Percentiles rank a stretch among this genome's conserved stretches.
Conservation (phyloP, 2,329 filamentous ascomycete species). For the Nemania abortiva region DNA sequence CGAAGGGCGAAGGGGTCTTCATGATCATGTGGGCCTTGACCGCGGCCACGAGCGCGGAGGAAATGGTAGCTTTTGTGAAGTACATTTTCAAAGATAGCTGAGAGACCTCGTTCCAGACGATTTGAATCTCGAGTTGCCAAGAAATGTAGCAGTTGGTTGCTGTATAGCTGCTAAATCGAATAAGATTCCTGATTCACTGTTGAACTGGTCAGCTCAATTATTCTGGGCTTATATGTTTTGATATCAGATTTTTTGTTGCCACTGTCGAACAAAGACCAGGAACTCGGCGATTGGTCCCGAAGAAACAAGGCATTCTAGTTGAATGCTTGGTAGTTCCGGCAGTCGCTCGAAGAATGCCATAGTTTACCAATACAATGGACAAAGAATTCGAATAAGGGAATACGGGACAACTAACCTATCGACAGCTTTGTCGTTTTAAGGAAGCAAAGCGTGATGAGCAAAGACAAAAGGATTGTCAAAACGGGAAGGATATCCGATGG, state of each 20-base stretch:
- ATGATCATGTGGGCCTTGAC: constrained; percentile 83
- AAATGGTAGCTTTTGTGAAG: constrained; percentile 62
- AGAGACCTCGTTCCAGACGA: constrained; percentile 59
- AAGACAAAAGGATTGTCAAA: constrained; percentile 45
- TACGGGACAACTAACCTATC: constrained; percentile 44
- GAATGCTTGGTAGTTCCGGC: constrained; percentile 19
- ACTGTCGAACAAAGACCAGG: constrained; percentile 1
- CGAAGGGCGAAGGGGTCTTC: constrained; percentile 74
- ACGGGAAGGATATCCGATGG: constrained; percentile 29
- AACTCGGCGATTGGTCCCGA: constrained; percentile 4
- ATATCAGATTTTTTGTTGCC: constrained; percentile 11
- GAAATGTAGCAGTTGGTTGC: constrained; percentile 45
- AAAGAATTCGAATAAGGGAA: constrained; percentile 7
- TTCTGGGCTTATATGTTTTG: constrained; percentile 19
- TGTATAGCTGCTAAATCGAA: constrained; percentile 41
- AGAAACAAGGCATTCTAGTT: not conserved
- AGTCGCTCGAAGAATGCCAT: constrained; percentile 29
- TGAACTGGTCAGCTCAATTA: constrained; percentile 20
- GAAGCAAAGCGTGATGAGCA: constrained; percentile 43
- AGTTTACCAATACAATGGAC: constrained; percentile 36
- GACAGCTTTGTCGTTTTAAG: constrained; percentile 43
- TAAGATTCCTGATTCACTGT: constrained; percentile 29
- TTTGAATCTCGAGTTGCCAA: constrained; percentile 45
- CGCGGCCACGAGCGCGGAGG: constrained; percentile 68
- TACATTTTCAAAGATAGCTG: constrained; percentile 62